Evolutionary conservation across 768 basidiomycete species (phyloP), one percentile per base, ranked within the genome.

Genomic region (Termitomyces sp.): DNA sequence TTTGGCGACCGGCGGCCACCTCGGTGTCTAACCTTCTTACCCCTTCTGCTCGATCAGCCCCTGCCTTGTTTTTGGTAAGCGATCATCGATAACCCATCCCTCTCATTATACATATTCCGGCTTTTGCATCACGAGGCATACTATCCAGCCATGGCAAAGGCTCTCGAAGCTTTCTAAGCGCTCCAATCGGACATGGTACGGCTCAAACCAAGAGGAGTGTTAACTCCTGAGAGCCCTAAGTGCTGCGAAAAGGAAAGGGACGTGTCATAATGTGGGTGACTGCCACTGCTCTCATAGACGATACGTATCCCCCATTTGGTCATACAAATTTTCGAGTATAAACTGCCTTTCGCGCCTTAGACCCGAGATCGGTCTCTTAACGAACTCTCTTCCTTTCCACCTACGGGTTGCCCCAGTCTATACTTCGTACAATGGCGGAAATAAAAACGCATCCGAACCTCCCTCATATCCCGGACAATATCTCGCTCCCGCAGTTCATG

Each of bases 401-500:
- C 42, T 22, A 29, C 62, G 43, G 39, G 36, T 47, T 51, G 22
- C 34, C 57, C 55, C 59, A 44, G 49, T 41, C 22, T 32, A n/a
- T n/a, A n/a, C 46, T 60, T 32, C 36, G 59, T 26, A 60, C 53
- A 26, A 74, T 74, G 69, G 59, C 66, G 36, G 67, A 66, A 44
- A 66, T 74, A 53, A 64, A 65, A 52, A 55, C 61, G 59, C 61
- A 65, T n/a, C 67, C 62, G 41, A 55, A 70, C 13, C 64, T 79
- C 47, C 72, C 72, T 52, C 62, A 63, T 39, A 76, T 83, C 46
- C 84, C 84, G n/a, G 80, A 83, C 53, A 68, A 84, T 67, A 64
- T 85, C 24, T 81, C 79, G 5, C 65, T 85, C 2, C 74, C 82
- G 0, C 80, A 84, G 59, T 86, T 86, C 61, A 75, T 85, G 66